Evolutionary conservation across 2,329 filamentous ascomycete genomes (phyloP).

Genomic region (Stromatinia cepivora): DNA sequence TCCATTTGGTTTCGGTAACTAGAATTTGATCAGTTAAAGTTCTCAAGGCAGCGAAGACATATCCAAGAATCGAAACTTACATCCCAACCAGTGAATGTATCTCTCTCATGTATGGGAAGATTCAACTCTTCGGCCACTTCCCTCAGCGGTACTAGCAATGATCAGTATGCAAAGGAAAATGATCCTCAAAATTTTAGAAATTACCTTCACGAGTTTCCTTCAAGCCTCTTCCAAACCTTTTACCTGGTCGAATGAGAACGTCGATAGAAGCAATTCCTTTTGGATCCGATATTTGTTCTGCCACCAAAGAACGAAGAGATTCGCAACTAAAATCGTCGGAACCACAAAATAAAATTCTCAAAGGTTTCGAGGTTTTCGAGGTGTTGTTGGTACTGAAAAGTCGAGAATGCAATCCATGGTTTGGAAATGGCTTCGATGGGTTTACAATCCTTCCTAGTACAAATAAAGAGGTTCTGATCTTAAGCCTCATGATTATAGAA

Average conservation of each 20-base stretch:
- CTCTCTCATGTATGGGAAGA: constrained; percentile 70
- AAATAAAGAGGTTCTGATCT: constrained; percentile 8
- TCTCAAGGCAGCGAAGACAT: not conserved
- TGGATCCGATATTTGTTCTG: constrained; percentile 55
- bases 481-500: not conserved
- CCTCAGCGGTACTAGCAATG: constrained; percentile 69
- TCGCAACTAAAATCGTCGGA: constrained; percentile 87
- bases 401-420: constrained; percentile 6
- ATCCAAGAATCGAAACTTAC: constrained; percentile 47
- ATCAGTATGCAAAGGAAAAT: constrained; percentile 14
- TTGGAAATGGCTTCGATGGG: constrained; percentile 11
- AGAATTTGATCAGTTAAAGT: constrained; percentile 7
- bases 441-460: constrained; percentile 5
- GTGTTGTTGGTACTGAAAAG: constrained; percentile 27
- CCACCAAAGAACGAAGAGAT: constrained; percentile 68
- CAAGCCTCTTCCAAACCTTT: constrained; percentile 72
- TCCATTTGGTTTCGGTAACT: constrained; percentile 54
- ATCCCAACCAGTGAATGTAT: constrained; percentile 81
- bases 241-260: constrained; percentile 79
- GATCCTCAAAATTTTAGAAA: not conserved
- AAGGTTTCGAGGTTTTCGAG: constrained; percentile 49
- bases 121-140: constrained; percentile 60
- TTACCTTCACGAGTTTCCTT: constrained; percentile 49
- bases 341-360: constrained; percentile 90
- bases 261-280: constrained; percentile 72